Evolutionary conservation across 345 rosid genomes (phyloP).

Genomic region (Citrus maxima): DNA sequence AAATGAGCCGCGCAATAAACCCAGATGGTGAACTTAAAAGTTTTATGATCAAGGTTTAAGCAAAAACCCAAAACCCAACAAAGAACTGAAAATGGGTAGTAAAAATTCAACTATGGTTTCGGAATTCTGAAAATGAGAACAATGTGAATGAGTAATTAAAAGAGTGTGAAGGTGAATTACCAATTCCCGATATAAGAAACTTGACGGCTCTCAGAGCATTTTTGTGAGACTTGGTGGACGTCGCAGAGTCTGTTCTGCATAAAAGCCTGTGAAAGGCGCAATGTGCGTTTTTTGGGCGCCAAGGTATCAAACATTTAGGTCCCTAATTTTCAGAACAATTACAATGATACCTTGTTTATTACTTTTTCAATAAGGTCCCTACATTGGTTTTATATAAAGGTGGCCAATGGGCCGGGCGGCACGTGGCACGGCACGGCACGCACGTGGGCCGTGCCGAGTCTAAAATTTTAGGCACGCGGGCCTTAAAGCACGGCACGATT

Average conservation of each 20-base stretch:
- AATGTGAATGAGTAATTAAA: not conserved
- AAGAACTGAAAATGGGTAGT: not conserved
- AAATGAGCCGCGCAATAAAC: not conserved
- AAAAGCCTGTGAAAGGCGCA: not conserved
- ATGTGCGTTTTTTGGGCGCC: not conserved
- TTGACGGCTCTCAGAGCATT: not conserved
- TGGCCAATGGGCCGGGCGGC: no score
- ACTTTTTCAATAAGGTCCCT: no score
- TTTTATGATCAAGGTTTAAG: not conserved
- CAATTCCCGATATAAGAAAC: not conserved
- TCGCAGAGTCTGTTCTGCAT: no score
- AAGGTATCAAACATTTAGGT: no score
- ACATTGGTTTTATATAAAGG: no score
- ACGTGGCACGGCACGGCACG: no score
- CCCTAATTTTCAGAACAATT: no score
- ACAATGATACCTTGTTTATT: no score
- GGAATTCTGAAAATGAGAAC: not conserved
- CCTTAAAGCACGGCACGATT: no score
- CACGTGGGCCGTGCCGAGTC: no score
- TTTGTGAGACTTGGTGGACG: no score
- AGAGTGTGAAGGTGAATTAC: not conserved
- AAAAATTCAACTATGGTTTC: not conserved
- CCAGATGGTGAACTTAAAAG: not conserved
- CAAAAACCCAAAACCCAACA: not conserved
- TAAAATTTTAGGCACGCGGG: no score